Conservation (phyloP, 371 early-diverging fungal genomes). For the Lichtheimia ramosa region DNA sequence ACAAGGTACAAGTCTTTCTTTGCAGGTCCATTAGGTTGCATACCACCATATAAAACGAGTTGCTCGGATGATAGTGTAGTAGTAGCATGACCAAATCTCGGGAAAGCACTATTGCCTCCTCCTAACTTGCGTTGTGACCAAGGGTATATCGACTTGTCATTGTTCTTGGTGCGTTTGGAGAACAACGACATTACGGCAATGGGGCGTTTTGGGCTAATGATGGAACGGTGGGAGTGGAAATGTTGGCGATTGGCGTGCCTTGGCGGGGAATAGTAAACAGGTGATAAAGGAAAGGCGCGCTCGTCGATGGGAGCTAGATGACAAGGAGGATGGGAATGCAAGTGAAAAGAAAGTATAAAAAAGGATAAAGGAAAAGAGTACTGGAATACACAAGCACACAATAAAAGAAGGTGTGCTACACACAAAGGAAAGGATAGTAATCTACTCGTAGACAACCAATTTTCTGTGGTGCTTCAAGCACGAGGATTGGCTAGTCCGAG, state of each 20-base stretch:
- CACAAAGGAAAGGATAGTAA: too few relatives aligned
- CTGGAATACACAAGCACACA: too few relatives aligned
- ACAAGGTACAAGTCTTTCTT: slow-evolving; percentile 61
- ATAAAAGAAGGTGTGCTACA: too few relatives aligned
- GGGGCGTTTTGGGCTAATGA: slow-evolving; percentile 12
- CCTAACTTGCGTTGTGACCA: slow-evolving; percentile 51
- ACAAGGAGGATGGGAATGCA: neutral
- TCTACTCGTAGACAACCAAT: too few relatives aligned
- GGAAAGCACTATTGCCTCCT: slow-evolving; percentile 39
- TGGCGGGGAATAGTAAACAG: neutral
- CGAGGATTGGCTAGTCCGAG: too few relatives aligned
- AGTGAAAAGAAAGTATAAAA: neutral
- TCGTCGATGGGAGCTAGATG: neutral
- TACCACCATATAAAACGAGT: slow-evolving; percentile 62
- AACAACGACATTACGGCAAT: slow-evolving; percentile 43
- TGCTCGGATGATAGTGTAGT: slow-evolving; percentile 48
- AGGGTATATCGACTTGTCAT: slow-evolving; percentile 47
- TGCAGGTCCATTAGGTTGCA: slow-evolving; percentile 32
- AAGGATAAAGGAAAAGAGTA: neutral
- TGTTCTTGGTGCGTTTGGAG: slow-evolving; percentile 49
- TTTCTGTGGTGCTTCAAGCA: too few relatives aligned
- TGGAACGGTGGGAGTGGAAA: slow-evolving; percentile 1
- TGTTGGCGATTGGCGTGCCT: neutral
- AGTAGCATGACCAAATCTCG: slow-evolving; percentile 64
- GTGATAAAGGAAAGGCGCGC: slow-evolving; percentile 1